phyloP scores from a whole-genome alignment of 441 rosid genomes.

The Dalechampia spathulata region DNA sequence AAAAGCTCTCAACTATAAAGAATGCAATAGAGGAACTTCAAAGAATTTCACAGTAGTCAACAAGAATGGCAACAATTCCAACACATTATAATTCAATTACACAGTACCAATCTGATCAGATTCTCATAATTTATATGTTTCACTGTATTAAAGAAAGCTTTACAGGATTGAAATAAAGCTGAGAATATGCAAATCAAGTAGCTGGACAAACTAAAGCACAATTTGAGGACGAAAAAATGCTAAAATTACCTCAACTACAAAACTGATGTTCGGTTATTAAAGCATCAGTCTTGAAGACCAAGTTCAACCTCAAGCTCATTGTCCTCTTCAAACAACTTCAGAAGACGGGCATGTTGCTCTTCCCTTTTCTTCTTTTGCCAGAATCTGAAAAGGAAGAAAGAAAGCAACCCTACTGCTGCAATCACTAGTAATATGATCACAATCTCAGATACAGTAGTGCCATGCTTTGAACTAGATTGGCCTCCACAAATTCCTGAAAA shows the following conservation, averaged over 20 bases:
- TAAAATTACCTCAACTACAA: constrained; percentile 21
- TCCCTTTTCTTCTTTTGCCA: constrained; percentile 99
- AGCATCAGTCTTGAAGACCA: constrained; percentile 72
- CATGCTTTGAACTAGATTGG: constrained; percentile 34
- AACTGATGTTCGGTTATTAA: constrained; percentile 6
- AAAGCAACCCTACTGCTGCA: constrained; percentile 44
- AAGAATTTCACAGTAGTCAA: no score
- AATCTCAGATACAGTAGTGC: constrained; percentile 43
- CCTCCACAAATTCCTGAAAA: constrained; percentile 50
- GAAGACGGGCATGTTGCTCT: constrained; percentile 86
- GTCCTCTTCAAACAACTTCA: constrained; percentile 97
- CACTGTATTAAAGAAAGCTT: neutral
- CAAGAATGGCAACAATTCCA: no score
- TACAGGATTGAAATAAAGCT: no score
- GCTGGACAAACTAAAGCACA: no score
- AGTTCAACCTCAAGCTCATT: constrained; percentile 97
- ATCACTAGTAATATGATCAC: constrained; percentile 41
- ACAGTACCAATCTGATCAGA: no score
- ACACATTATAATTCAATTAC: no score
- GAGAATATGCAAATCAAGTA: no score
- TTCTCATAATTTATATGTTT: neutral
- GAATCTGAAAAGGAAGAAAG: constrained; percentile 66
- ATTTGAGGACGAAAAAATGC: neutral
- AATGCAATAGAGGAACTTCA: no score
- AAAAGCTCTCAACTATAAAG: no score